Base-by-base conservation (phyloP, 2,329 filamentous ascomycete genomes). In the Diaporthe ampelina region DNA sequence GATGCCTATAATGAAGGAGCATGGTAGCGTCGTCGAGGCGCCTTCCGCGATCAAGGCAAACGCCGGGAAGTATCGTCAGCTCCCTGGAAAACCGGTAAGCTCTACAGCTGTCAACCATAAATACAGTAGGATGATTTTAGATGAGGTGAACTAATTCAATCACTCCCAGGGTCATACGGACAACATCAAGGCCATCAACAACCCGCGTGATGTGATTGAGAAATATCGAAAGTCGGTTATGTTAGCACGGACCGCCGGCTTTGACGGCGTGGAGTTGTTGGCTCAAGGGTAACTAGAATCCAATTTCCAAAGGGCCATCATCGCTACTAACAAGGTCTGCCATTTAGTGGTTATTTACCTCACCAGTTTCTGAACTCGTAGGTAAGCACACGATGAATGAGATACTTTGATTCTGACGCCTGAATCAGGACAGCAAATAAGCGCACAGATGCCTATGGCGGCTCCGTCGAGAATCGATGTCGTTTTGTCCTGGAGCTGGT, bases 401-500 rank as follows among this genome's bases (percentile, higher is more conserved):
- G 37, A 3, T 13, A 6, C 6, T 40, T 11, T 1, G 6, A n/a
- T 32, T 19, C 32, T 24, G n/a, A 37, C 5, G 24, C 8, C 11
- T 43, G n/a, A 13, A 9, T n/a, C 71, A 81, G 63, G 75, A 77
- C 81, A 8, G 81, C 83, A 74, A 90, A 90, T 81, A 83, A 81
- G 57, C 85, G 88, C 0, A 87, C 83, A 1, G 87, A 88, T 71
- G 77, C 84, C 59, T 88, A 88, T 75, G 87, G 86, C 7, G 86
- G 86, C n/a, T 84, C 82, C 63, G 86, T 87, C 69, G 85, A 88
- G 77, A 89, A 89, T 68, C 83, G 88, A 21, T 82, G 84, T 3
- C 82, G 86, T 0, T 87, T 90, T 74, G 82, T 82, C 0, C 76
- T 88, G 15, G 87, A 89, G 74, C 83, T 88, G 15, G 81, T 85